These are phyloP conservation scores for Penicillium riverlandense DNA, from an alignment of 495 filamentous ascomycete genomes.

Conservation along the genomic window DNA sequence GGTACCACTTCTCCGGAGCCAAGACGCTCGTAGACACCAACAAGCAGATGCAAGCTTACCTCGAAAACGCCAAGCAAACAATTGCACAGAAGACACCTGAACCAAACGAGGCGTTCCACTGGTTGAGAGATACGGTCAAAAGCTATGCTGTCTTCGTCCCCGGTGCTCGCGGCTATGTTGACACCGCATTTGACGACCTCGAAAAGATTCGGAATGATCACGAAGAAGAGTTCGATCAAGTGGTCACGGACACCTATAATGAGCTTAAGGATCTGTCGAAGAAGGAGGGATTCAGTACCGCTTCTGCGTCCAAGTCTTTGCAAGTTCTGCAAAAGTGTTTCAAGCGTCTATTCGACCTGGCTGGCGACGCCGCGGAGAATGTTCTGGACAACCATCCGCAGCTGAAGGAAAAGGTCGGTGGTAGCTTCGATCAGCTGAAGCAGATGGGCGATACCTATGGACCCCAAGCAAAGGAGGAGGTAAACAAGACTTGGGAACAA, in stretches of 20 bases:
- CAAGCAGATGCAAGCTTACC: constrained; percentile 43
- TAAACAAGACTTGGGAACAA: constrained; percentile 57
- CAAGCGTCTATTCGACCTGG: constrained; percentile 43
- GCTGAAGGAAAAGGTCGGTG: constrained; percentile 61
- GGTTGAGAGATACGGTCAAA: constrained; percentile 49
- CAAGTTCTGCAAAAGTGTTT: constrained; percentile 46
- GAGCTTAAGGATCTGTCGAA: constrained; percentile 45
- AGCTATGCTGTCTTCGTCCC: constrained; percentile 61
- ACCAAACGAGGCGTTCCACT: constrained; percentile 49
- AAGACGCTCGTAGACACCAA: constrained; percentile 44
- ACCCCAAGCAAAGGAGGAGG: constrained; percentile 61
- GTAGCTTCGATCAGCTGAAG: constrained; percentile 53
- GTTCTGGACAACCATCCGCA: constrained; percentile 59
- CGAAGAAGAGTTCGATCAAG: constrained; percentile 53
- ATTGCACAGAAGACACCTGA: constrained; percentile 48
- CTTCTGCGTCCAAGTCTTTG: constrained; percentile 44
- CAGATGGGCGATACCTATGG: constrained; percentile 56
- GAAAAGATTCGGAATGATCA: constrained; percentile 52
- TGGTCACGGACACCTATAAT: constrained; percentile 51
- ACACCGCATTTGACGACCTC: constrained; percentile 55
- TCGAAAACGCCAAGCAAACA: constrained; percentile 41
- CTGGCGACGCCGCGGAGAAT: constrained; percentile 47
- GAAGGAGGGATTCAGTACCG: constrained; percentile 41
- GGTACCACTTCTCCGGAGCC: constrained; percentile 54
- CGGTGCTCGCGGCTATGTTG: constrained; percentile 53